A percentile compares a stretch with the other conserved stretches of the same genome.
Evolutionary conservation across 768 basidiomycete species (phyloP).

Genomic region (Serendipita vermifera): DNA sequence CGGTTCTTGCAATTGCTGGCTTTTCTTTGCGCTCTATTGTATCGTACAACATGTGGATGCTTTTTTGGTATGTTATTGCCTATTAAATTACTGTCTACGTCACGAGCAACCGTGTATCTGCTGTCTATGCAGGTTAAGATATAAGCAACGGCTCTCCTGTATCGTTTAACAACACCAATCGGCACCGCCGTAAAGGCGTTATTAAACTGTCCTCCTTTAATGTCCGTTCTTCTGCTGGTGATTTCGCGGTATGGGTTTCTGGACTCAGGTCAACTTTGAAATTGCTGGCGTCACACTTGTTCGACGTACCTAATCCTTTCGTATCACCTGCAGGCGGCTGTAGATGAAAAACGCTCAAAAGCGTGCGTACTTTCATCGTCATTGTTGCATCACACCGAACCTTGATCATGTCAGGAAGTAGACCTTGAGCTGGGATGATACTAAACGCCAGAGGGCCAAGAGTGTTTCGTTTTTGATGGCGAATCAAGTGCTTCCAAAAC

Average conservation of each 20-base stretch:
- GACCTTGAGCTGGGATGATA: neutral
- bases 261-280: neutral
- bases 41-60: neutral
- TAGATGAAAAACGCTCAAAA: neutral
- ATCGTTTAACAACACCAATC: neutral
- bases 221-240: neutral
- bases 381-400: neutral
- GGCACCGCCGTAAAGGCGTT: neutral
- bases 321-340: neutral
- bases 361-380: neutral
- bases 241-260: neutral
- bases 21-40: slow-evolving; percentile 1
- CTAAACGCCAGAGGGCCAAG: neutral
- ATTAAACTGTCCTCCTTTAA: neutral
- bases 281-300: neutral
- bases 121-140: neutral
- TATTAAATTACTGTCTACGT: neutral
- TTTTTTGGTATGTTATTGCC: slow-evolving; percentile 3
- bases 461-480: neutral
- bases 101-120: neutral
- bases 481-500: neutral
- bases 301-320: neutral
- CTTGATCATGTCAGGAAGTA: neutral
- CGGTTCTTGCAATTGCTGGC: neutral
- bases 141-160: neutral